Evolutionary conservation across 1,139 yeast species (phyloP), one percentile per base, ranked within the genome.

Genomic region (Debaryomyces udenii): DNA sequence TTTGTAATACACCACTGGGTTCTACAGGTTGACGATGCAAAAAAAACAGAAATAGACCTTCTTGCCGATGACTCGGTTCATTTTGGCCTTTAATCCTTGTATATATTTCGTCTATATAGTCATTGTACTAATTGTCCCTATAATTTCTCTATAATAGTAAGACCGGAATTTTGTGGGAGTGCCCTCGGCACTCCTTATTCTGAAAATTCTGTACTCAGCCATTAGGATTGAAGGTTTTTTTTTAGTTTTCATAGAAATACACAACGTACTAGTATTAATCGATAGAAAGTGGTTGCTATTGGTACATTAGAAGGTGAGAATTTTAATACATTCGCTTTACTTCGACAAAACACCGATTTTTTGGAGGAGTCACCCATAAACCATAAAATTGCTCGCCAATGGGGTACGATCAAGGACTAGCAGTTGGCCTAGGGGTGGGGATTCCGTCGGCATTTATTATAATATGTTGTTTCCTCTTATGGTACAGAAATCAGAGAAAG

Each of bases 1-100:
- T 85, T 86, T 55, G 63, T 70, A 28, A 78, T 86, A 37, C 76
- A 76, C 39, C 78, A 76, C 47, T 84, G 88, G 82, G 63, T 70
- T 34, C 70, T 86, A 50, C 67, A 66, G 20, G 71, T 74, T 20
- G 74, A 66, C 40, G 64, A 59, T 27, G 58, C 68, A 17, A 59
- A 60, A 36, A 59, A 52, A 3, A 42, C 48, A 16, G 50, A 42
- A 30, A 45, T 76, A 40, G 85, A 85, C 54, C 69, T 85, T 48
- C 62, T 77, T 43, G 63, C 61, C 41, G 87, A 82, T 55, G 63
- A 72, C 2, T 65, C 77, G 22, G 66, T 77, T 33, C 71, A 72
- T 38, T 63, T 67, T 45, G 68, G 47, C 27, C 45, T 55, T 30
- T 55, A 50, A 39, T 9, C 22, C 27, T 27, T 27, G 30, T 30